Conservation (phyloP, 73 alveolate species). For the Uronychia setigera region DNA sequence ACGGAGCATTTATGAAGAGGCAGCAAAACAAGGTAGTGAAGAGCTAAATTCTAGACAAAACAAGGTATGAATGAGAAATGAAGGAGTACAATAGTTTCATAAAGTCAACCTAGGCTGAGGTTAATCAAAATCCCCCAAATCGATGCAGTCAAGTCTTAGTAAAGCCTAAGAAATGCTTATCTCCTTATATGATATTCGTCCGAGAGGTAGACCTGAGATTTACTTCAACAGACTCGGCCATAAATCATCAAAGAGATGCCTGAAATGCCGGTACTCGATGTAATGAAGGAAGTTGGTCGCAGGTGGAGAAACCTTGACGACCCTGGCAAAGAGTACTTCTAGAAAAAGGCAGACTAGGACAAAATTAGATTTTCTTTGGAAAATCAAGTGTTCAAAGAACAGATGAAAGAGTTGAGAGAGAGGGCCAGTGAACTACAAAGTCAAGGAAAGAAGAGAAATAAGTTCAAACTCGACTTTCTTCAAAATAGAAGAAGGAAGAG, state of each 20-base stretch:
- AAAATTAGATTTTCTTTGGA: neutral
- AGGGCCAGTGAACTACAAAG: neutral
- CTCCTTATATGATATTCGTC: slow-evolving; percentile 38
- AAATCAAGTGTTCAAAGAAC: neutral
- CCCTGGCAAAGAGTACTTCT: neutral
- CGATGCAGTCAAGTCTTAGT: neutral
- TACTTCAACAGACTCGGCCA: slow-evolving; percentile 3
- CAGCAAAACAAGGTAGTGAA: slow-evolving; percentile 48
- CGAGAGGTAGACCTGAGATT: slow-evolving; percentile 21
- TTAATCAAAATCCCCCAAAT: slow-evolving; percentile 5
- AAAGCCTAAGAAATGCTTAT: slow-evolving; percentile 25
- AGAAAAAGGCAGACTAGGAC: neutral
- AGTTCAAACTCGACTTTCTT: neutral
- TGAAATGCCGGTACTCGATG: slow-evolving; percentile 22
- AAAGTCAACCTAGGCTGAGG: neutral
- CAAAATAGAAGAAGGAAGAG: neutral
- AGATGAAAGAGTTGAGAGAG: neutral
- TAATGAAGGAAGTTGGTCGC: slow-evolving; percentile 42
- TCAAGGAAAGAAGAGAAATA: neutral
- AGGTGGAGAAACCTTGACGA: slow-evolving; percentile 6
- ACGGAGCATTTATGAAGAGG: slow-evolving; percentile 28
- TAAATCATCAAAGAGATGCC: slow-evolving; percentile 3
- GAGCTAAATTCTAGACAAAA: slow-evolving; percentile 10
- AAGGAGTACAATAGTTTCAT: neutral
- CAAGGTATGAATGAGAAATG: slow-evolving; percentile 25